Evolutionary conservation across 129 eudicot species (phyloP).

Genomic region (Calendula officinalis): DNA sequence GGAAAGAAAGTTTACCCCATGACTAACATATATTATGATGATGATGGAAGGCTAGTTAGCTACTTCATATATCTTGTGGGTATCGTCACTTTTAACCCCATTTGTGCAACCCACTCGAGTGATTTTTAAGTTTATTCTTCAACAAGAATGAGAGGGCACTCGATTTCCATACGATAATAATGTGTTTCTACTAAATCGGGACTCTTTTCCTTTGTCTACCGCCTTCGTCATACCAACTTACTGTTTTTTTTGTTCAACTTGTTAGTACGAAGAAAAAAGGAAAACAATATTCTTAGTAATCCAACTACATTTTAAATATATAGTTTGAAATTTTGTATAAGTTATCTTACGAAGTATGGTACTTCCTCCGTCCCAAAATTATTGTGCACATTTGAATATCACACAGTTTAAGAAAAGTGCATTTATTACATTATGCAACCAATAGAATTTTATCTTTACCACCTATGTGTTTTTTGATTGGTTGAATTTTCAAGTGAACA

Average conservation of each 20-base stretch:
- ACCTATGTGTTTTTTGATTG: too few species aligned
- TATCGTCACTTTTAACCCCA: conserved; percentile 54
- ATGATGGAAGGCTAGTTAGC: conserved; percentile 7
- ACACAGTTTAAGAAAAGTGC: too few species aligned
- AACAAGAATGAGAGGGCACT: conserved; percentile 39
- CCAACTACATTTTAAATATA: not conserved
- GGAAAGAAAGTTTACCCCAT: too few species aligned
- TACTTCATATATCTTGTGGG: conserved; percentile 44
- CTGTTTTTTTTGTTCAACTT: not conserved
- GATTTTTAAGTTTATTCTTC: conserved; percentile 41
- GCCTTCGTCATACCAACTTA: conserved; percentile 23
- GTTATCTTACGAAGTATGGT: too few species aligned
- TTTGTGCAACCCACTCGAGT: conserved; percentile 78
- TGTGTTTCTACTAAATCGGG: conserved; percentile 37
- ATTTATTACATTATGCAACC: too few species aligned
- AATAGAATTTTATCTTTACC: too few species aligned
- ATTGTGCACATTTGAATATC: too few species aligned
- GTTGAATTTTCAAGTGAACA: too few species aligned
- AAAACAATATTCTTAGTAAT: not conserved
- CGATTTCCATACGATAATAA: conserved; percentile 48
- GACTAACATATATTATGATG: not conserved
- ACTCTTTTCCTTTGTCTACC: conserved; percentile 37
- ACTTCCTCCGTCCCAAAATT: too few species aligned
- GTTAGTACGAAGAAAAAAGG: not conserved
- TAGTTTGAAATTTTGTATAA: too few species aligned